phyloP scores from a whole-genome alignment of 2,329 filamentous ascomycete species.

The Emydomyces testavorans region DNA sequence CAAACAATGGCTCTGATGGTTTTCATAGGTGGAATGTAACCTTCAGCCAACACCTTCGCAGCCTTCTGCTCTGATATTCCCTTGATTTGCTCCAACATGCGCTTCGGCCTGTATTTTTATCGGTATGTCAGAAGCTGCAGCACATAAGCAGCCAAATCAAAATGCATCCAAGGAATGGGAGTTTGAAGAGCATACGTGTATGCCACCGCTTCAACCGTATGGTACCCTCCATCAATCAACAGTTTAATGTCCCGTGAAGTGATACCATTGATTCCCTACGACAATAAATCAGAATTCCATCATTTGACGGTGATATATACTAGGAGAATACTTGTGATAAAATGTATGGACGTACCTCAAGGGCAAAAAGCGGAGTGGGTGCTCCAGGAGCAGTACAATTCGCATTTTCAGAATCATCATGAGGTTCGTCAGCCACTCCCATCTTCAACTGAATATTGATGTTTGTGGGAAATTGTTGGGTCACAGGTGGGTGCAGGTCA shows the following conservation, averaged over 20 bases:
- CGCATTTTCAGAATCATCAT: conserved; percentile 63
- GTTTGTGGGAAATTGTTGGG: not conserved
- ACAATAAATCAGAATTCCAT: conserved; percentile 4
- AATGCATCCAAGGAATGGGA: not conserved
- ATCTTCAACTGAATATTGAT: conserved; percentile 16
- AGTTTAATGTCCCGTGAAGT: conserved; percentile 95
- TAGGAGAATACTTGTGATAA: too few species aligned
- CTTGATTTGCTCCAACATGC: conserved; percentile 86
- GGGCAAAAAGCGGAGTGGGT: conserved; percentile 72
- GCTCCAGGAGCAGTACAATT: conserved; percentile 73
- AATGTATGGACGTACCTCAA: conserved; percentile 56
- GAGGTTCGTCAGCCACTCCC: conserved; percentile 50
- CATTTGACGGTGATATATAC: too few species aligned
- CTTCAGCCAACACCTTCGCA: conserved; percentile 77
- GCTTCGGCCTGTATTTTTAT: conserved; percentile 43
- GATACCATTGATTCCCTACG: conserved; percentile 70
- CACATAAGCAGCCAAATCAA: too few species aligned
- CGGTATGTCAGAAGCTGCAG: conserved; percentile 5
- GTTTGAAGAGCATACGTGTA: conserved; percentile 55
- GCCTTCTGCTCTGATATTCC: conserved; percentile 97
- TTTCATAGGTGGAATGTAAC: conserved; percentile 39
- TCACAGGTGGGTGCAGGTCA: too few species aligned
- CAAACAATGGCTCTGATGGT: not conserved
- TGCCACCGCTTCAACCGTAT: conserved; percentile 90
- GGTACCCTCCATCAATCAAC: conserved; percentile 79